Evolutionary conservation across 2,329 filamentous ascomycete genomes (phyloP).

Genomic region (Hyphodiscus sp.): DNA sequence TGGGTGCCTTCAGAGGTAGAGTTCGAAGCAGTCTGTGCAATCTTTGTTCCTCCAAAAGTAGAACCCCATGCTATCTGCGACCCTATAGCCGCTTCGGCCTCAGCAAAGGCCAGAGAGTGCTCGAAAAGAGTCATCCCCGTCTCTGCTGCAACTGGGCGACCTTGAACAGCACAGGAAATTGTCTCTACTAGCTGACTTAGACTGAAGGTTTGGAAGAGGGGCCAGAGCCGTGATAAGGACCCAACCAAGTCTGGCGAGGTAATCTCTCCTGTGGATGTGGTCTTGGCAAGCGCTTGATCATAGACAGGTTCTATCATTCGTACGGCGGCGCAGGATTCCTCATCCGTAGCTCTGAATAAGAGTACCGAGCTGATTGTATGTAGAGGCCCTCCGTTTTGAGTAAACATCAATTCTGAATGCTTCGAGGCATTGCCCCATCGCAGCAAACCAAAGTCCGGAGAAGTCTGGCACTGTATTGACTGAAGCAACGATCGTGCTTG

Average conservation of each 20-base stretch:
- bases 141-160: slow-evolving; percentile 71
- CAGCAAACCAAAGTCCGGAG: slow-evolving; percentile 60
- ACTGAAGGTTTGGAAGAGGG: slow-evolving; percentile 63
- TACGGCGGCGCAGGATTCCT: slow-evolving; percentile 67
- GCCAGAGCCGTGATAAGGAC: slow-evolving; percentile 72
- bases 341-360: slow-evolving; percentile 67
- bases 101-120: slow-evolving; percentile 90
- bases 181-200: slow-evolving; percentile 85
- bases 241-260: slow-evolving; percentile 39
- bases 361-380: slow-evolving; percentile 66
- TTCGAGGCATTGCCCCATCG: slow-evolving; percentile 64
- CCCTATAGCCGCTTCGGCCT: slow-evolving; percentile 83
- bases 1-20: slow-evolving; percentile 29
- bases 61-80: slow-evolving; percentile 69
- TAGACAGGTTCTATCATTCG: slow-evolving; percentile 59
- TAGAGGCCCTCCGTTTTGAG: slow-evolving; percentile 61
- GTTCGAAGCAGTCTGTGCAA: slow-evolving; percentile 14
- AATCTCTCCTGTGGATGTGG: slow-evolving; percentile 3
- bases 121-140: slow-evolving; percentile 96
- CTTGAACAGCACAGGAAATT: slow-evolving; percentile 80
- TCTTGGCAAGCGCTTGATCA: slow-evolving; percentile 32
- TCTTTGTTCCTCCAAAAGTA: slow-evolving; percentile 30
- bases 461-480: slow-evolving; percentile 88
- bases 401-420: slow-evolving; percentile 62
- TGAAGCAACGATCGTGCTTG: slow-evolving; percentile 69